Conservation (phyloP, 108 stramenopile genomes). For the Skeletonema potamos region DNA sequence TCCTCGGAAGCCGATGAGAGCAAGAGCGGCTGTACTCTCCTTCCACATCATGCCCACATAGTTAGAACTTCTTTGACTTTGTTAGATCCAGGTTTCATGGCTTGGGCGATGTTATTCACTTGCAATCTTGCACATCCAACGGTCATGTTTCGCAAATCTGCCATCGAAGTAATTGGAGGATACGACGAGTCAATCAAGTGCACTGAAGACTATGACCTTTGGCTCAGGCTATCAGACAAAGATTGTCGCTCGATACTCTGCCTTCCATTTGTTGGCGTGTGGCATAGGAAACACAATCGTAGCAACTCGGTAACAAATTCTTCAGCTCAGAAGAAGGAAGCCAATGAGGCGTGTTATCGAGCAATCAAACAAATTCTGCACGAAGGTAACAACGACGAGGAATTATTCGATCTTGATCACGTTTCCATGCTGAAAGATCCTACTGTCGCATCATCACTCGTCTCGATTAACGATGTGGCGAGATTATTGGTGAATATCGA, state of each 20-base stretch:
- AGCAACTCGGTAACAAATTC: slow-evolving; percentile 9
- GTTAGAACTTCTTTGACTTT: slow-evolving; percentile 22
- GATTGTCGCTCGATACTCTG: slow-evolving; percentile 25
- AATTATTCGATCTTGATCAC: slow-evolving; percentile 4
- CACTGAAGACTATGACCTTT: slow-evolving; percentile 57
- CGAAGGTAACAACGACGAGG: neutral
- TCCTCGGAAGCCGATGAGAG: neutral
- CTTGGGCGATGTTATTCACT: slow-evolving; percentile 50
- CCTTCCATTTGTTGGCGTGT: slow-evolving; percentile 39
- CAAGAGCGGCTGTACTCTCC: neutral
- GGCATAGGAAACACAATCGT: slow-evolving; percentile 44
- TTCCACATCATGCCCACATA: neutral
- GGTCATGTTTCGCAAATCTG: slow-evolving; percentile 31
- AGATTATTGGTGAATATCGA: slow-evolving; percentile 24
- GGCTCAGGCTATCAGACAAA: slow-evolving; percentile 32
- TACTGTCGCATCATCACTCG: slow-evolving; percentile 1
- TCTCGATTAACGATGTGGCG: slow-evolving; percentile 24
- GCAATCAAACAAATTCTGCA: slow-evolving; percentile 13
- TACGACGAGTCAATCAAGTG: slow-evolving; percentile 20
- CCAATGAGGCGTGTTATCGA: slow-evolving; percentile 9
- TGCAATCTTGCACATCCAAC: slow-evolving; percentile 45
- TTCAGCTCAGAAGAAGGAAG: slow-evolving; percentile 20
- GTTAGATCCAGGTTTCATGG: slow-evolving; percentile 37
- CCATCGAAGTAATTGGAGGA: slow-evolving; percentile 11
- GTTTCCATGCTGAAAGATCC: slow-evolving; percentile 34